Conservation (phyloP, 768 basidiomycete species). For the Dacryopinax primogenitus region DNA sequence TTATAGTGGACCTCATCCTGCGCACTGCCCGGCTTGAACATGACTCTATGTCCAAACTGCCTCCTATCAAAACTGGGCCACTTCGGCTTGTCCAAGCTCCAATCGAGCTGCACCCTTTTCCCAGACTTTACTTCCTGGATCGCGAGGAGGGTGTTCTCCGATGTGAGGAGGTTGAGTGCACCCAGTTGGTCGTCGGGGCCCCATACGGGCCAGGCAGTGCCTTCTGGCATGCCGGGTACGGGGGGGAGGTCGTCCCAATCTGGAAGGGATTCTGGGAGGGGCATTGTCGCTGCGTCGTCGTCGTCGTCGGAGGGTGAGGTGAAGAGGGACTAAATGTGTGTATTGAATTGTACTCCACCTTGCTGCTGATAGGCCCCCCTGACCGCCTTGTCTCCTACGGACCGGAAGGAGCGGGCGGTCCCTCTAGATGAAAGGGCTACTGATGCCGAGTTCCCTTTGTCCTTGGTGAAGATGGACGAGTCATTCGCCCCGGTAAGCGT, state of each 20-base stretch:
- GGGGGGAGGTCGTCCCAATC: constrained; percentile 7
- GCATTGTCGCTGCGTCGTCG: neutral
- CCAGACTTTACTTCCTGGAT: constrained; percentile 12
- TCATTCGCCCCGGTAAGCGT: no score
- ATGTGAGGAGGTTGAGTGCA: constrained; percentile 16
- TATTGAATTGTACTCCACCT: no score
- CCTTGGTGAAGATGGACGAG: no score
- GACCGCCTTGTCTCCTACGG: no score
- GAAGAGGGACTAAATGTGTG: no score
- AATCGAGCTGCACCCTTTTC: neutral
- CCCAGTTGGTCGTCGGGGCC: constrained; percentile 16
- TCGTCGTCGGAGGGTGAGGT: neutral
- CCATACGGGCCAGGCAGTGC: constrained; percentile 16
- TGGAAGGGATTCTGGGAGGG: constrained; percentile 7
- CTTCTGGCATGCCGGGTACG: constrained; percentile 2
- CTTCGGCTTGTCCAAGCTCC: neutral
- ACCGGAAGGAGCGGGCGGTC: no score
- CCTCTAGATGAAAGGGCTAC: no score
- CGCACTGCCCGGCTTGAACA: neutral
- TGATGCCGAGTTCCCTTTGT: no score
- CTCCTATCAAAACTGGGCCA: neutral
- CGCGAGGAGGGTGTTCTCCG: constrained; percentile 8
- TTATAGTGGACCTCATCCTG: neutral
- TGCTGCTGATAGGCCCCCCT: no score
- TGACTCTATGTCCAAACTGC: neutral